Conservation (phyloP, 2,329 filamentous ascomycete species). For the Didymella sp. region DNA sequence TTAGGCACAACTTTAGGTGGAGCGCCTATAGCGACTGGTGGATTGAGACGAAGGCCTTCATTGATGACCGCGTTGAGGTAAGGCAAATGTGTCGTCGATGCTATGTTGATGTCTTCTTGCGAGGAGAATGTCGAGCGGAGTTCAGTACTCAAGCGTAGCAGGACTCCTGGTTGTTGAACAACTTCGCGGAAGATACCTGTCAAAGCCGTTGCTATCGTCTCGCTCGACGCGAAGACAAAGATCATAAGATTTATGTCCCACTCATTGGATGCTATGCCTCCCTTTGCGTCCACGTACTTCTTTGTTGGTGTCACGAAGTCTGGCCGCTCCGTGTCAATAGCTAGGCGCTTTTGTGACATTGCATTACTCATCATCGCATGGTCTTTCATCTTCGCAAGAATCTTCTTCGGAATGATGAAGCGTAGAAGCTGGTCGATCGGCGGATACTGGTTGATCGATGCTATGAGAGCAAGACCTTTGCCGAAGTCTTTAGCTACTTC, state of each 20-base stretch:
- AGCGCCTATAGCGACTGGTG: slow-evolving; percentile 25
- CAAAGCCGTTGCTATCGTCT: slow-evolving; percentile 53
- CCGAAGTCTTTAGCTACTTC: slow-evolving; percentile 36
- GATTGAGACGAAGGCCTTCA: slow-evolving; percentile 47
- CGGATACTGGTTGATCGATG: slow-evolving; percentile 34
- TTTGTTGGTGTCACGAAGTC: slow-evolving; percentile 41
- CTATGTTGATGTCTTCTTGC: slow-evolving; percentile 34
- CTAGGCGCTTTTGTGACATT: slow-evolving; percentile 34
- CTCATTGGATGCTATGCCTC: slow-evolving; percentile 35
- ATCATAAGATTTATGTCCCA: slow-evolving; percentile 50
- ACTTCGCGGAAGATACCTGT: slow-evolving; percentile 46
- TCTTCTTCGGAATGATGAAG: slow-evolving; percentile 34
- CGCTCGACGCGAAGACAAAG: slow-evolving; percentile 53
- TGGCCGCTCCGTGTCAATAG: slow-evolving; percentile 27
- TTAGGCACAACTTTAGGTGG: slow-evolving; percentile 32
- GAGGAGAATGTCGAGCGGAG: slow-evolving; percentile 32
- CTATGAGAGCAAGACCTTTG: slow-evolving; percentile 41
- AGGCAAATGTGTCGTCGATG: slow-evolving; percentile 24
- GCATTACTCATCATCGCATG: slow-evolving; percentile 35
- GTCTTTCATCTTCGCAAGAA: slow-evolving; percentile 30
- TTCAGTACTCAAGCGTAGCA: slow-evolving; percentile 36
- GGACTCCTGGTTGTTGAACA: slow-evolving; percentile 35
- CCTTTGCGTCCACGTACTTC: slow-evolving; percentile 32
- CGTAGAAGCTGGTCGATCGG: slow-evolving; percentile 34
- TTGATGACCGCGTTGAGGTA: slow-evolving; percentile 48